Base-by-base conservation (phyloP, 2,329 filamentous ascomycete species). In the Colletotrichum viniferum region DNA sequence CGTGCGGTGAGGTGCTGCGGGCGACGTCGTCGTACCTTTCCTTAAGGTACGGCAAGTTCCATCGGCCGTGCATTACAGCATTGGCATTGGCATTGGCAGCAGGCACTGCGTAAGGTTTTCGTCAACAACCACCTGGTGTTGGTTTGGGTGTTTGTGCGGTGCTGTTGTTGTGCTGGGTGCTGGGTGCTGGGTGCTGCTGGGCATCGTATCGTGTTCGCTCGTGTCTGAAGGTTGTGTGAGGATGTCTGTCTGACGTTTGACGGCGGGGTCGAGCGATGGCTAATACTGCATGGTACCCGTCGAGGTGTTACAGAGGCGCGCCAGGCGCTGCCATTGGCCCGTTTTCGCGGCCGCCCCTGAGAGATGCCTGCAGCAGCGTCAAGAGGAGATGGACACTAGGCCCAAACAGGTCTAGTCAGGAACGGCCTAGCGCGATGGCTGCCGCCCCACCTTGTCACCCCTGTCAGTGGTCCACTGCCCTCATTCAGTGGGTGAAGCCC, bases 221-320 rank as follows among this genome's bases (percentile, higher is more conserved):
- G 73, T 76, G 71, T 76, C 73, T 69, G 73, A 76, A 76, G 70
- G 73, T 76, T 73, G 73, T 66, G 71, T 77, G 70, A 70, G 63
- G 75, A 61, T 71, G 73, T 74, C 70, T 74, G 70, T 74, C 81
- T 81, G 81, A 84, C 81, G 84, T 86, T 85, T 85, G 84, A 85
- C 80, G 82, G 82, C 74, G 78, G 81, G 80, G 81, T 83, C 82
- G 81, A 83, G 81, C 81, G 80, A 82, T 81, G 79, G 80, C 38
- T 1, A 43, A 43, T 43, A n/a, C 38, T 43, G 79, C 84, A 84
- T 82, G 5, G 38, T 79, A 81, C 78, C 43, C 43, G 43, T 48
- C 43, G 43, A 48, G 43, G 79, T 83, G 84, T 85, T 85, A 84
- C 83, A 85, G 82, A 83, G 79, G 78, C 78, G 81, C 81, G 81